phyloP scores from a whole-genome alignment of 495 filamentous ascomycete genomes.

The Tuber borchii region DNA sequence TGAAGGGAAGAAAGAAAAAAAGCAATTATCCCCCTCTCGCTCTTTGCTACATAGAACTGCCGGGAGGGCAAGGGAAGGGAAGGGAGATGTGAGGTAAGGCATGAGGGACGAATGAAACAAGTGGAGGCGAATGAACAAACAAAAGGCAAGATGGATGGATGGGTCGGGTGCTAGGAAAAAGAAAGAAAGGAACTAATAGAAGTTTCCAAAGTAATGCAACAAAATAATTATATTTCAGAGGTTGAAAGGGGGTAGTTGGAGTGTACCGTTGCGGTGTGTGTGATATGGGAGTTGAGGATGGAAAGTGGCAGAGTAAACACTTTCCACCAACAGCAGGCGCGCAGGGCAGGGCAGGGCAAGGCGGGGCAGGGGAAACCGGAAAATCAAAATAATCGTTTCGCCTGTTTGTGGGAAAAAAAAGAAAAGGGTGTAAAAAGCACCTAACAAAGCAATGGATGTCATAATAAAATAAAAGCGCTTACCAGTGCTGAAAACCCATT shows the following conservation, averaged over 20 bases:
- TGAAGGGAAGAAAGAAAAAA: slow-evolving; percentile 3
- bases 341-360: neutral
- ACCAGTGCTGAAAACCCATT: slow-evolving; percentile 54
- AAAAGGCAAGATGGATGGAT: slow-evolving; percentile 4
- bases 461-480: slow-evolving; percentile 5
- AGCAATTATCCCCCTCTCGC: neutral
- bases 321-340: neutral
- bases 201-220: neutral
- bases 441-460: neutral
- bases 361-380: neutral
- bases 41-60: neutral
- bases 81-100: neutral
- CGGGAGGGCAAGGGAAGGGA: neutral
- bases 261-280: neutral
- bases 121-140: neutral
- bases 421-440: neutral
- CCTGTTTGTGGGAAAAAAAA: neutral
- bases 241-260: neutral
- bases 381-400: slow-evolving; percentile 7
- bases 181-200: neutral
- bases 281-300: neutral
- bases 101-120: neutral
- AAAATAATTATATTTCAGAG: neutral
- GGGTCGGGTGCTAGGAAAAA: slow-evolving; percentile 4
- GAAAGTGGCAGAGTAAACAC: neutral